These are phyloP conservation scores for Aspergillus pseudoviridinutans DNA, from an alignment of 2,329 filamentous ascomycete genomes.

Conservation along the genomic window DNA sequence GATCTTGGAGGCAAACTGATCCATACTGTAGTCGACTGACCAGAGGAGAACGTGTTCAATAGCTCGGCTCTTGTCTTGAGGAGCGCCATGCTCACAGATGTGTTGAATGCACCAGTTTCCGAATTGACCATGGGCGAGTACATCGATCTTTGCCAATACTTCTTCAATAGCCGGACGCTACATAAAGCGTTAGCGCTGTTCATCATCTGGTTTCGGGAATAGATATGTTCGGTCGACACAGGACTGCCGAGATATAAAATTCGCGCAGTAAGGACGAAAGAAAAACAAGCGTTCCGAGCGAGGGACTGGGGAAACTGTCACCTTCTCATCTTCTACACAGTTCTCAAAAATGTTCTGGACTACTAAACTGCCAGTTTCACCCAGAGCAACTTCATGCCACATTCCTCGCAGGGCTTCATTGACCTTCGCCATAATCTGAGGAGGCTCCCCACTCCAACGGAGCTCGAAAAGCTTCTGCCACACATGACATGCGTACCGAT, in stretches of 20 bases:
- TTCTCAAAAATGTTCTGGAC: slow-evolving; percentile 99
- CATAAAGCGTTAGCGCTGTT: slow-evolving; percentile 18
- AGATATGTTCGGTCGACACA: neutral
- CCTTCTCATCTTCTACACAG: slow-evolving; percentile 97
- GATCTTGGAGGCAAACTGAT: slow-evolving; percentile 98
- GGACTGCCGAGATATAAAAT: neutral
- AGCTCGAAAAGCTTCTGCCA: slow-evolving; percentile 99
- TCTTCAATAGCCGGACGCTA: slow-evolving; percentile 96
- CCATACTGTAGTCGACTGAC: slow-evolving; percentile 95
- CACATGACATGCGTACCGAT: slow-evolving; percentile 97
- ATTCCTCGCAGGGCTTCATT: slow-evolving; percentile 92
- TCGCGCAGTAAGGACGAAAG: neutral
- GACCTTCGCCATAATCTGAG: slow-evolving; percentile 97
- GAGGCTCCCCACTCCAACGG: slow-evolving; percentile 89
- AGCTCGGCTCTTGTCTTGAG: slow-evolving; percentile 85
- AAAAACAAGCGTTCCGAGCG: neutral
- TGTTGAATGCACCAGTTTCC: slow-evolving; percentile 99
- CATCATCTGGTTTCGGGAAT: neutral
- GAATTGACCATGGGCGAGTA: slow-evolving; percentile 95
- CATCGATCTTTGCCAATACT: slow-evolving; percentile 89
- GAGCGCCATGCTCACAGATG: slow-evolving; percentile 92
- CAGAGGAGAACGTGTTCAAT: slow-evolving; percentile 93
- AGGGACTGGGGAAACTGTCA: slow-evolving; percentile 39
- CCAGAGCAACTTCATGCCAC: slow-evolving; percentile 98
- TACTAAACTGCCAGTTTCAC: slow-evolving; percentile 94